Evolutionary conservation across 148 eudicot genomes (phyloP).

Genomic region (Hydrangea macrophylla): DNA sequence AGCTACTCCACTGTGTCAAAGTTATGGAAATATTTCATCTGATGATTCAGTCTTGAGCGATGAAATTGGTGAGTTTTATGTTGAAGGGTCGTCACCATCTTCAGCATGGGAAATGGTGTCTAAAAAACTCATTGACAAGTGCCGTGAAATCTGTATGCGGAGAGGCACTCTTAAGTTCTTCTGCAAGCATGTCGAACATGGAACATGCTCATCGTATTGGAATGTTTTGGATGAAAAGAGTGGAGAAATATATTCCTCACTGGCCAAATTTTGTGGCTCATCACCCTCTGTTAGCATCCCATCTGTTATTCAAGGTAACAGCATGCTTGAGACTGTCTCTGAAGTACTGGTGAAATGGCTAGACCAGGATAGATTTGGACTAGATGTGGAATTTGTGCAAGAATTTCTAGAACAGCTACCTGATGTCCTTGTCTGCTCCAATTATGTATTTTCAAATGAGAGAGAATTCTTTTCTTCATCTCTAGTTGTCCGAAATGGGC

Average conservation of each 20-base stretch:
- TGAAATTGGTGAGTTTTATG: conserved; percentile 55
- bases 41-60: conserved; percentile 28
- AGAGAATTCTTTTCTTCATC: conserved; percentile 34
- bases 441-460: conserved; percentile 36
- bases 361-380: conserved; percentile 62
- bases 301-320: conserved; percentile 22
- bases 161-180: conserved; percentile 40
- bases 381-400: conserved; percentile 65
- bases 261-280: conserved; percentile 49
- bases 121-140: conserved; percentile 43
- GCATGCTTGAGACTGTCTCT: conserved; percentile 30
- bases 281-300: conserved; percentile 39
- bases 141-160: conserved; percentile 36
- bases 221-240: conserved; percentile 26
- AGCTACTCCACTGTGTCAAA: conserved; percentile 12
- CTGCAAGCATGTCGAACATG: conserved; percentile 55
- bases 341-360: conserved; percentile 50
- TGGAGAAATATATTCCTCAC: conserved; percentile 23
- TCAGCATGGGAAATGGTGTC: conserved; percentile 51
- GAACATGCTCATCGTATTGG: conserved; percentile 23
- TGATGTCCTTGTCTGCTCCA: conserved; percentile 35
- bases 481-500: conserved; percentile 52
- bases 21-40: conserved; percentile 10
- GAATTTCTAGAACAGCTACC: conserved; percentile 57
- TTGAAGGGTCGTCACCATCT: conserved; percentile 49